Percentiles rank a stretch among this genome's conserved stretches.
Evolutionary conservation across 2,329 filamentous ascomycete species (phyloP).

Genomic region (Epichloe gansuensis): DNA sequence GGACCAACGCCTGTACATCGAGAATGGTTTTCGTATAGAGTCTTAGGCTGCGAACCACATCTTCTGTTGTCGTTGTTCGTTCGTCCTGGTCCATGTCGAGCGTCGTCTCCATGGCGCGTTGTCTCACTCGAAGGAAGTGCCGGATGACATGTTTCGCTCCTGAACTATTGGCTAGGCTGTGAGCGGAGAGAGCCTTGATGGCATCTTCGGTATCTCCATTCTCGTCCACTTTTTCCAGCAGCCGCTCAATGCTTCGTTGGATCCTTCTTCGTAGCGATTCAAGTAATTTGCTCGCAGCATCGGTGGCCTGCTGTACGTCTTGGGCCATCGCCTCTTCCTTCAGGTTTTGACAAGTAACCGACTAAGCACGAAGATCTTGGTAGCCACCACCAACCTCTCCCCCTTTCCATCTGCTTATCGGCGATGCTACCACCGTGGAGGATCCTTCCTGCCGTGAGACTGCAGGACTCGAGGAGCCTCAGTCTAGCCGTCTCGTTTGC

Average conservation of each 20-base stretch:
- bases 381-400: slow-evolving; percentile 41
- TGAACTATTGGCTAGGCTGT: slow-evolving; percentile 69
- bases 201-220: slow-evolving; percentile 38
- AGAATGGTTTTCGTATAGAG: slow-evolving; percentile 68
- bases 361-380: slow-evolving; percentile 66
- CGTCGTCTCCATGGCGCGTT: slow-evolving; percentile 52
- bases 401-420: slow-evolving; percentile 23
- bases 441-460: slow-evolving; percentile 35
- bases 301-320: slow-evolving; percentile 31
- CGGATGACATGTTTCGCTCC: slow-evolving; percentile 67
- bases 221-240: slow-evolving; percentile 52
- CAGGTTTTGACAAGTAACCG: slow-evolving; percentile 65
- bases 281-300: slow-evolving; percentile 52
- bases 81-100: slow-evolving; percentile 40
- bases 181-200: slow-evolving; percentile 66
- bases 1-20: slow-evolving; percentile 65
- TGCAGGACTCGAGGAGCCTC: slow-evolving; percentile 40
- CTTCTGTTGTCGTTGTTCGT: slow-evolving; percentile 26
- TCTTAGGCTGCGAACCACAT: slow-evolving; percentile 52
- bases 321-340: slow-evolving; percentile 32
- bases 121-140: slow-evolving; percentile 65
- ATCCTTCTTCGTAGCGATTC: slow-evolving; percentile 51
- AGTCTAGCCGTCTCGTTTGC: slow-evolving; percentile 28
- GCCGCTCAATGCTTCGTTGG: slow-evolving; percentile 54
- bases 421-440: slow-evolving; percentile 28